Evolutionary conservation across 1,284 basidiomycete genomes (phyloP).

Genomic region (Pseudozyma flocculosa): DNA sequence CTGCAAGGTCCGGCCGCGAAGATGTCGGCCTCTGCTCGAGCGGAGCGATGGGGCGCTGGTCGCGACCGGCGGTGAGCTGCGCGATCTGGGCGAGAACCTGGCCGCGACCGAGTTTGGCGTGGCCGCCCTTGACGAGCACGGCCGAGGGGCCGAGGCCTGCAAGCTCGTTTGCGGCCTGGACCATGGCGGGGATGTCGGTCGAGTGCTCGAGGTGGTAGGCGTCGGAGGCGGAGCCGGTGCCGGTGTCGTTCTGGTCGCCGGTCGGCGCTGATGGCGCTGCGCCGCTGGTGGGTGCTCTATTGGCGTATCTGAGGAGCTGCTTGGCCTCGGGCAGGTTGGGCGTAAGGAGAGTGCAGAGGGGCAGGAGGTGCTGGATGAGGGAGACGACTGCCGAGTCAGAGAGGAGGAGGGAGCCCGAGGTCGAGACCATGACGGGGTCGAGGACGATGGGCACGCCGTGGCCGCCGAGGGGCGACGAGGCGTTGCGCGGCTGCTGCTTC

Average conservation of each 20-base stretch:
- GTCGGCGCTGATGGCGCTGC: slow-evolving; percentile 4
- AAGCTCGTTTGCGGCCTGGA: slow-evolving; percentile 65
- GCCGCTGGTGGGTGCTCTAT: too few species aligned
- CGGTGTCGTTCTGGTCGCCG: background rate
- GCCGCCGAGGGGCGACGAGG: slow-evolving; percentile 5
- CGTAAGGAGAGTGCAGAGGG: slow-evolving; percentile 74
- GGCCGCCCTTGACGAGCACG: slow-evolving; percentile 86
- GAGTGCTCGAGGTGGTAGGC: background rate
- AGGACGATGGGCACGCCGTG: slow-evolving; percentile 39
- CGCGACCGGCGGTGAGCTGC: slow-evolving; percentile 2
- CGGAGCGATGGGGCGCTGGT: background rate
- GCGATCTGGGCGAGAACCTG: slow-evolving; percentile 16
- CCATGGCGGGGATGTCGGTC: slow-evolving; percentile 20
- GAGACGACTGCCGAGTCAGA: slow-evolving; percentile 68
- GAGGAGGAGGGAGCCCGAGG: slow-evolving; percentile 80
- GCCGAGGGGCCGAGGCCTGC: slow-evolving; percentile 64
- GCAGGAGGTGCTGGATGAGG: slow-evolving; percentile 70
- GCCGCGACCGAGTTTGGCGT: slow-evolving; percentile 60
- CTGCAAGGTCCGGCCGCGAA: too few species aligned
- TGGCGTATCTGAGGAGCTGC: slow-evolving; percentile 63
- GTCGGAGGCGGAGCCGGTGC: background rate
- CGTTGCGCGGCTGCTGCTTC: slow-evolving; percentile 5
- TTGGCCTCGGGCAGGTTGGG: slow-evolving; percentile 82
- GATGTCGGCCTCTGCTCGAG: too few species aligned
- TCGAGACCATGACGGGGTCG: slow-evolving; percentile 84